Conservation (phyloP, 1,284 basidiomycete genomes). For the Heliocybe sulcata region DNA sequence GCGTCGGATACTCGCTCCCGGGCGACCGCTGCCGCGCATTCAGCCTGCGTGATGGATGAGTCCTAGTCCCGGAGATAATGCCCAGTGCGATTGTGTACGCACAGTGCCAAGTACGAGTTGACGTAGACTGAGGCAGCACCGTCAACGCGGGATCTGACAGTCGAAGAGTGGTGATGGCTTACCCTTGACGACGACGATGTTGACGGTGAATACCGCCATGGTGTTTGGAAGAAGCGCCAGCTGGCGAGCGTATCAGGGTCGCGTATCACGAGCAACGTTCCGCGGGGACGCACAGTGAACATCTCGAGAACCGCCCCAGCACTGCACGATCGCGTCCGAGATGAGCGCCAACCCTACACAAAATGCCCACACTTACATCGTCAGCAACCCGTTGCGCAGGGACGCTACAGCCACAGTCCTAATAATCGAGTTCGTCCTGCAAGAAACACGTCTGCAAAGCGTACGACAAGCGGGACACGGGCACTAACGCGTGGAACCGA, state of each 20-base stretch:
- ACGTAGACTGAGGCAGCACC: neutral
- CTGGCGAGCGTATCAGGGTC: neutral
- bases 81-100: neutral
- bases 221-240: neutral
- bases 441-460: neutral
- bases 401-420: neutral
- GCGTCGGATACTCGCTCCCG: neutral
- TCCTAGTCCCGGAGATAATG: too few species aligned
- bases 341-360: neutral
- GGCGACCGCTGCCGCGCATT: neutral
- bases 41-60: too few species aligned
- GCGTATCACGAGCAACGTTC: neutral
- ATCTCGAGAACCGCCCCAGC: neutral
- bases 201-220: neutral
- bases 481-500: neutral
- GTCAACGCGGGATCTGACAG: neutral
- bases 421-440: neutral
- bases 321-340: neutral
- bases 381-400: neutral
- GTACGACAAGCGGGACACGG: neutral
- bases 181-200: neutral
- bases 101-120: neutral
- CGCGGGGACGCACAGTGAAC: neutral
- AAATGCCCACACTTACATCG: neutral
- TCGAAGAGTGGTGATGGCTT: neutral